Evolutionary conservation across 2,329 filamentous ascomycete species (phyloP).

Genomic region (Talaromyces rugulosus): DNA sequence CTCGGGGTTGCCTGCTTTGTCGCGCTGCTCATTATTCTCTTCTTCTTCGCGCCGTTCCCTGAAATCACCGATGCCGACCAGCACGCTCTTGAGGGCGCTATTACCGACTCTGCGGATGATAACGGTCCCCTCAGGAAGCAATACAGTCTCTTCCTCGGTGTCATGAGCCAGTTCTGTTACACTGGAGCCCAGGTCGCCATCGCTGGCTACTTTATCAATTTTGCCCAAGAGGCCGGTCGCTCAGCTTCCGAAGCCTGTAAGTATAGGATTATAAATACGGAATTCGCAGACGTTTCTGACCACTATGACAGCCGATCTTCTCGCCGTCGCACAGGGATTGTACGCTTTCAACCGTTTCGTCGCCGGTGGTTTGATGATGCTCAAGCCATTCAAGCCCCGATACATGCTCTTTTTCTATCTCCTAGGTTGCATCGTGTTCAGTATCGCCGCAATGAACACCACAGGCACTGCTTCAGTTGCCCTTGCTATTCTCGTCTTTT

Average conservation of each 20-base stretch:
- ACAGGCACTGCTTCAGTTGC: conserved; percentile 49
- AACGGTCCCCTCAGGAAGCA: conserved; percentile 63
- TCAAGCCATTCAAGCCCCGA: conserved; percentile 48
- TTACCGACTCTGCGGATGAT: conserved; percentile 53
- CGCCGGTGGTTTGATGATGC: conserved; percentile 53
- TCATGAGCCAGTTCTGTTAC: conserved; percentile 75
- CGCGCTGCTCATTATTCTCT: conserved; percentile 60
- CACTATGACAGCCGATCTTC: conserved; percentile 46
- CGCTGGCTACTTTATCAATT: conserved; percentile 43
- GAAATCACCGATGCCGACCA: conserved; percentile 71
- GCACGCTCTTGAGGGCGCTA: conserved; percentile 54
- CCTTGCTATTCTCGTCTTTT: conserved; percentile 42
- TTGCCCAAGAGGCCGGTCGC: neutral
- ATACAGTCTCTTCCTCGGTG: conserved; percentile 71
- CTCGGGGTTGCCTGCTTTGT: conserved; percentile 74
- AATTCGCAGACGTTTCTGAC: conserved; percentile 16
- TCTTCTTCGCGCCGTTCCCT: conserved; percentile 64
- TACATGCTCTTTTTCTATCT: conserved; percentile 54
- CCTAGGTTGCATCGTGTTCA: conserved; percentile 51
- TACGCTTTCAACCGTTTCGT: conserved; percentile 59
- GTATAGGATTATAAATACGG: neutral
- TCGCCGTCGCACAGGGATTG: conserved; percentile 52
- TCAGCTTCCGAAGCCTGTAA: neutral
- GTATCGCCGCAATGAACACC: conserved; percentile 51
- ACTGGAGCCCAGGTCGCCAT: conserved; percentile 64